Evolutionary conservation across 257 asterid genomes (phyloP), one percentile per base, ranked within the genome.

Genomic region (Ophiorrhiza pumila): DNA sequence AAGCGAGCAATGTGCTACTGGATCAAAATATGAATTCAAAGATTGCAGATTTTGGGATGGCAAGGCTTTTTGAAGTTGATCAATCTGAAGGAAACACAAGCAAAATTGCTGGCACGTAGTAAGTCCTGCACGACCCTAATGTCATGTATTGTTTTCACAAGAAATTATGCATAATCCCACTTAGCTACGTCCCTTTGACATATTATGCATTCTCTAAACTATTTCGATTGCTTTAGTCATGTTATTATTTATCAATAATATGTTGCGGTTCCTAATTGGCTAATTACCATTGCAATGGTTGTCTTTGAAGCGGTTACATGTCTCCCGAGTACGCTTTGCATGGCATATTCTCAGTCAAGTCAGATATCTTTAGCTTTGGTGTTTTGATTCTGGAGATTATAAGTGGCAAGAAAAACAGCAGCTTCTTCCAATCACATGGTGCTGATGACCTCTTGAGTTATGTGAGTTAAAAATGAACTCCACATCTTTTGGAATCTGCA

Each of bases 351-450:
- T 81, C 85, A 0, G 41, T 47, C 23, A 81, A 81, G 42, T 81
- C 83, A 15, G 85, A 81, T 39, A 83, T 78, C 0, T 78, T 71
- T 22, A 81, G 83, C 57, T 81, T 81, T 27, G 85, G 85, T 0
- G 82, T 78, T 31, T 7, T 81, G 1, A 20, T 78, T 43, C 60
- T 76, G 13, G 83, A 80, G 77, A 71, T 80, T 31, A 47, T 80
- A 29, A 60, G 65, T 8, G 80, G 78, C 15, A 75, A 46, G 71
- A 80, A 71, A 45, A 80, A 80, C 29, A 41, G 32, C 2, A 46
- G 71, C 15, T 80, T 76, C 81, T 37, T 43, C 31, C 67, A 65
- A 39, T 27, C 72, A 34, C n/a, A 58, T 20, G 41, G 27, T 27
- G 37, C 52, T 4, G 64, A 67, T 25, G 64, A 63, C 56, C 83